Base-by-base conservation (phyloP, 2,329 filamentous ascomycete genomes). In the Epichloe elymi region DNA sequence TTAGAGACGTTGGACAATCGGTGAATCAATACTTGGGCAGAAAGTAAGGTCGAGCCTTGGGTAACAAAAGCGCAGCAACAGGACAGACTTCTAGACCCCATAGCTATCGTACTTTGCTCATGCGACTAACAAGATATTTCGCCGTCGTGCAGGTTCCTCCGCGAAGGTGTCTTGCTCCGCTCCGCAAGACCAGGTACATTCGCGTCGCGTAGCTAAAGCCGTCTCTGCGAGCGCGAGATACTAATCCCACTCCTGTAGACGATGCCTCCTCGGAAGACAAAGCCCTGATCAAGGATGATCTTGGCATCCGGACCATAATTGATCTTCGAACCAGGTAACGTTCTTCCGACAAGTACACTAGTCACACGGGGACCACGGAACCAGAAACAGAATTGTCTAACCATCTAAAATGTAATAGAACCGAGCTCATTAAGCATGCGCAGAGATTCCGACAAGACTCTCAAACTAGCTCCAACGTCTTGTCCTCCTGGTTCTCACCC, bases 251-350 rank as follows among this genome's bases (percentile, higher is more conserved):
- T 5, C 14, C n/a, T 15, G 17, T 53, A 75, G 88, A 95, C 61
- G 81, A 88, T 64, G 86, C 87, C 37, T 84, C 85, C 0, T 60
- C 73, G 19, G 63, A 71, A 37, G 89, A 95, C 66, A 77, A 78
- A 51, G 63, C 71, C 36, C 68, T 71, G 35, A 73, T 95, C 11
- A 66, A 70, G 10, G 67, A 80, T 7, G 74, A 80, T 35, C 75
- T 83, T 57, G 74, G 77, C 20, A 78, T 95, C 56, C 78, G 74
- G 57, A 87, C 82, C 2, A 78, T 95, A 40, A 76, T 95, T 53
- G 89, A 95, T 68, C 71, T 95, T 11, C 79, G 89, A 51, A 87
- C 88, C 55, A 80, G 83, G 80, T 87, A 74, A 30, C 10, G 10
- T 30, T 11, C 30, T 30, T 30, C 30, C 10, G 30, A 30, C 30